Evolutionary conservation across 2,329 filamentous ascomycete species (phyloP), one percentile per base, ranked within the genome.

Genomic region (Trichoderma asperellum): DNA sequence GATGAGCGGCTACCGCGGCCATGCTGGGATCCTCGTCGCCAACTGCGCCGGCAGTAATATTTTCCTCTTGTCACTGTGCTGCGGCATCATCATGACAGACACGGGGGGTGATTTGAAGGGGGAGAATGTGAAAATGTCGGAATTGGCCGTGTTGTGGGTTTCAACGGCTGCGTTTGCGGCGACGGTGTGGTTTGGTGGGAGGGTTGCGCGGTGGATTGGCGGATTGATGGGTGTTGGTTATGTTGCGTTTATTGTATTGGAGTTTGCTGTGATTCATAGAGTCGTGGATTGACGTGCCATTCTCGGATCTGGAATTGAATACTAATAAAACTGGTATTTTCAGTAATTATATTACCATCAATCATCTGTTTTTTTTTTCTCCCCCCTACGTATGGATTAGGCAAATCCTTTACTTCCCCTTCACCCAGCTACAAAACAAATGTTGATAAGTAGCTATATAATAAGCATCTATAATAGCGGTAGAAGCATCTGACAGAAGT

Each of bases 41-140:
- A 86, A 83, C 56, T 85, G 84, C 4, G 84, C 81, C 0, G 85
- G 84, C 5, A 86, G 84, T 71, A 87, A 87, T 69, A 84, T 87
- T 40, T 88, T 87, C 73, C 76, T 87, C 37, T 76, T 87, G 18
- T 82, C 83, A 1, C 76, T 87, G 4, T 87, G 85, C 72, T 75
- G 82, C 18, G 85, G 83, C 0, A 76, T 83, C 14, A 56, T 65
- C 1, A 65, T 65, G 49, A 29, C 32, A 6, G 35, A 65, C 16
- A 32, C 49, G 6, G 18, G 24, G 18, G 62, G 49, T 7, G 14
- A 2, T 24, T 40, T 65, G 49, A 7, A 56, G 14, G 21, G 32
- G 24, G 62, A 16, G 5, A 56, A 40, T 12, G 62, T 65, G 49
- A 56, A 49, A 5, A 29, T 32, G n/a, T 27, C 49, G 4, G 62